Evolutionary conservation across 306 rosid genomes (phyloP), one percentile per base, ranked within the genome.

Genomic region (Ormosia emarginata): DNA sequence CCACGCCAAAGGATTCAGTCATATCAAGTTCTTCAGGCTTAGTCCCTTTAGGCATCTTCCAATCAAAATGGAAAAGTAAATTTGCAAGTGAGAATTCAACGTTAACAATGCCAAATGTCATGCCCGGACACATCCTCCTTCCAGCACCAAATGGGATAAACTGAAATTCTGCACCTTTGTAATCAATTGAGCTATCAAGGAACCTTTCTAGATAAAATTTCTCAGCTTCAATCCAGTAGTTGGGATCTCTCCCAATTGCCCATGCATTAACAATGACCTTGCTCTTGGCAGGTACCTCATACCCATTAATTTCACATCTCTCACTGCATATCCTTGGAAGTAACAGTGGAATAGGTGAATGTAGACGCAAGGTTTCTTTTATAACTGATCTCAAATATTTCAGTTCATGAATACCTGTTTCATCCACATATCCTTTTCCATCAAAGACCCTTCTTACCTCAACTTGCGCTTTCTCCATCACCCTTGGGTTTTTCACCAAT

Each of bases 311-410:
- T 55, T 74, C 71, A 86, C 78, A 76, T 7, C 57, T 80, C 75
- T 86, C 85, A 18, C 81, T 33, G 4, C 85, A 83, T 83, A 83
- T 83, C 43, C 87, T 86, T 57, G 89, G 87, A 80, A 83, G 81
- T 9, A 86, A 36, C n/a, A 83, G 36, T 36, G 89, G 83, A 76
- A 2, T 36, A 30, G 83, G 17, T 57, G 85, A 33, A 71, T 86
- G 86, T 7, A 78, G 8, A 43, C 83, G 77, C 36, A 83, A 15
- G 17, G 85, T 83, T 71, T 86, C 87, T 50, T 80, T 83, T 10
- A 83, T 61, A 4, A 87, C 72, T 3, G 72, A 33, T 3, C 30
- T 72, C 8, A 87, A 78, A 75, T 72, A 83, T 13, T 59, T 77
- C 67, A 83, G 43, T 73, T 86, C 84, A 59, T 30, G 37, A 44